phyloP scores from a whole-genome alignment of 2,329 filamentous ascomycete species.

The Xylariaceae sp. region DNA sequence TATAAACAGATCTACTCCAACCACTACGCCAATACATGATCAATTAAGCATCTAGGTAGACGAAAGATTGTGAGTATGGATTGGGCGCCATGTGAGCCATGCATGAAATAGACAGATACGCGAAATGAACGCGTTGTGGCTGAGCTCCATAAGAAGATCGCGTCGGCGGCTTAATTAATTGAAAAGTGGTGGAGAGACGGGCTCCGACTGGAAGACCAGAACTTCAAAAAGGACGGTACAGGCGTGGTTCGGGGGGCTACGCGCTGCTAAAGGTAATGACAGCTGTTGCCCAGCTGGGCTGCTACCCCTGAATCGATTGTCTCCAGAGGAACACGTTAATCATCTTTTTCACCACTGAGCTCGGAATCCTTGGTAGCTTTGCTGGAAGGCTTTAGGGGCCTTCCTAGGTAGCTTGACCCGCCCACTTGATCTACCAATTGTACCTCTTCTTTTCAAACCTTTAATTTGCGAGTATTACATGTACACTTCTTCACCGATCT shows the following conservation, averaged over 20 bases:
- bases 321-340: too few relatives aligned
- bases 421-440: conserved; percentile 33
- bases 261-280: too few relatives aligned
- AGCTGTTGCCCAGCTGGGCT: too few relatives aligned
- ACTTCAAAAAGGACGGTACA: background rate
- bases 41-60: too few relatives aligned
- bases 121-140: conserved; percentile 26
- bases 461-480: conserved; percentile 32
- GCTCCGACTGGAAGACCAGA: conserved; percentile 5
- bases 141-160: conserved; percentile 9
- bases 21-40: too few relatives aligned
- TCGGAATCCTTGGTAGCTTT: conserved; percentile 7
- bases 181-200: background rate
- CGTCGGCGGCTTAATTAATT: background rate
- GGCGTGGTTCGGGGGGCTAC: too few relatives aligned
- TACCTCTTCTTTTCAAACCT: conserved; percentile 19
- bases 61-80: background rate
- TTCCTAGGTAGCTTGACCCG: conserved; percentile 17
- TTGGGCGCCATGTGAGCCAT: background rate
- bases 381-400: background rate
- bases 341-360: background rate
- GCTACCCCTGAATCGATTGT: too few relatives aligned
- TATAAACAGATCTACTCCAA: too few relatives aligned
- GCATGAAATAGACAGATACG: conserved; percentile 2
- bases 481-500: conserved; percentile 36